Evolutionary conservation across 306 rosid species (phyloP).

Genomic region (Geum urbanum): DNA sequence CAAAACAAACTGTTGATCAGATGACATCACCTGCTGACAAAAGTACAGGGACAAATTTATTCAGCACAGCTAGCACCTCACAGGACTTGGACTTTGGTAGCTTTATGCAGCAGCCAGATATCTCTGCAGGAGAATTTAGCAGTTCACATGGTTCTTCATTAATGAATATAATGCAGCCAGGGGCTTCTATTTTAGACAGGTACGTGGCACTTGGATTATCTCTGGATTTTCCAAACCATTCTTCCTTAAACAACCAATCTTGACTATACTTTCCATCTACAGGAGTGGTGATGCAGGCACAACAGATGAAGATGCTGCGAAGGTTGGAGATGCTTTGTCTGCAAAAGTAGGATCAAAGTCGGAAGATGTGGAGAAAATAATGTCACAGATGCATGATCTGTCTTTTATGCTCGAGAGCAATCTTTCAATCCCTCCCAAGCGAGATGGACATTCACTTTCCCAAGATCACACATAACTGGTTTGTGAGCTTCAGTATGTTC

Average conservation of each 20-base stretch:
- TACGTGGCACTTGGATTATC: conserved; percentile 27
- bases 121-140: conserved; percentile 39
- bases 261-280: conserved; percentile 30
- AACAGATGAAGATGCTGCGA: conserved; percentile 8
- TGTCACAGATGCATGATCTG: conserved; percentile 86
- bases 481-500: background rate
- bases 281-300: conserved; percentile 46
- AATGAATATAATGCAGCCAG: conserved; percentile 29
- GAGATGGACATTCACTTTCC: conserved; percentile 31
- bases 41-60: conserved; percentile 39
- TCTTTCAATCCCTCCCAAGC: conserved; percentile 63
- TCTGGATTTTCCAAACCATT: background rate
- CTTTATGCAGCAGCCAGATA: conserved; percentile 36
- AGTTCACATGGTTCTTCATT: conserved; percentile 33
- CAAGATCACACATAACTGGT: conserved; percentile 9
- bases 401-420: conserved; percentile 80
- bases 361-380: conserved; percentile 46
- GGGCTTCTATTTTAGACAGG: conserved; percentile 53
- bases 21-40: conserved; percentile 33
- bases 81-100: conserved; percentile 44
- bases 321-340: conserved; percentile 30
- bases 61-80: conserved; percentile 33
- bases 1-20: conserved; percentile 32
- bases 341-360: conserved; percentile 37
- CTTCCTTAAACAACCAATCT: background rate